Conservation (phyloP, 352 stramenopile genomes). For the Blastocystis sp. region DNA sequence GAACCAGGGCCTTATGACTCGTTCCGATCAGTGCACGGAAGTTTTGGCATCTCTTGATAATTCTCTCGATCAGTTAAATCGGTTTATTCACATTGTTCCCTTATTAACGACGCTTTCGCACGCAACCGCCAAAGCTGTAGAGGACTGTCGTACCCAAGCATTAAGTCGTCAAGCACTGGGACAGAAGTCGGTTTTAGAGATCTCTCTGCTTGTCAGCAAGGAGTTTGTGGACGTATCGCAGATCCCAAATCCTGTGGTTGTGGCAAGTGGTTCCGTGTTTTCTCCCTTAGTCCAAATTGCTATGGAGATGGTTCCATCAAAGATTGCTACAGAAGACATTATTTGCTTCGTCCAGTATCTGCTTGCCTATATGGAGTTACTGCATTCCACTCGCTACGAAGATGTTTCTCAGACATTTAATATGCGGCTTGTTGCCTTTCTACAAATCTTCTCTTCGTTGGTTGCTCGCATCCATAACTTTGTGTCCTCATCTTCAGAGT, state of each 20-base stretch:
- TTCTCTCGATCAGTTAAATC: neutral
- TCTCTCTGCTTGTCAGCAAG: neutral
- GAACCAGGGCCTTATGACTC: neutral
- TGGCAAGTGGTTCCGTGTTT: neutral
- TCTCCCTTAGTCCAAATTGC: neutral
- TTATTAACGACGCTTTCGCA: neutral
- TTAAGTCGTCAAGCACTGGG: neutral
- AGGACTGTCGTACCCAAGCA: neutral
- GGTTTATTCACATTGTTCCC: neutral
- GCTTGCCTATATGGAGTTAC: neutral
- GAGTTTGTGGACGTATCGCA: neutral
- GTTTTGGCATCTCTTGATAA: neutral
- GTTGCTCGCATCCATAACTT: neutral
- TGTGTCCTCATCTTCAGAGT: neutral
- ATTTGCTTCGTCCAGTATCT: neutral
- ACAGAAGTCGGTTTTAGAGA: neutral
- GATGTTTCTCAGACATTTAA: neutral
- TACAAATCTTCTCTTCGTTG: neutral
- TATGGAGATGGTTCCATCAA: neutral
- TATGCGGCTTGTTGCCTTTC: conserved; percentile 8
- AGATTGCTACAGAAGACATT: neutral
- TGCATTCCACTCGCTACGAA: neutral
- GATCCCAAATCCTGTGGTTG: neutral
- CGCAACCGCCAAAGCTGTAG: neutral
- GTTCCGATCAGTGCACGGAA: neutral